Evolutionary conservation across 768 basidiomycete species (phyloP).

Genomic region (Agrocybe praecox): DNA sequence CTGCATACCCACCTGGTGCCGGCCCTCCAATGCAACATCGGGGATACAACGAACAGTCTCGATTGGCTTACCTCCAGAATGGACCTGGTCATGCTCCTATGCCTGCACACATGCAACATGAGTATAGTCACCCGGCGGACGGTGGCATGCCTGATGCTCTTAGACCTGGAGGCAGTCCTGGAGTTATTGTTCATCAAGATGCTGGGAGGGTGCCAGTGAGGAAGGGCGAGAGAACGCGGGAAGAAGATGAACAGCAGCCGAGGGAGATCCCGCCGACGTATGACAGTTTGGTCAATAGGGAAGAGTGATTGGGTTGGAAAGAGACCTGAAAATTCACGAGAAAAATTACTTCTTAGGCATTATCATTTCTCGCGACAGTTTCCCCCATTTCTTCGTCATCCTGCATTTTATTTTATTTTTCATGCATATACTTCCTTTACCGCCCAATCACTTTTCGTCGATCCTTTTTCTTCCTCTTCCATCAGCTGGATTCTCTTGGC

Average conservation of each 20-base stretch:
- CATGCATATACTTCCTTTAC: background rate
- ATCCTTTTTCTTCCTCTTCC: background rate
- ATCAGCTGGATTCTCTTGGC: too few relatives aligned
- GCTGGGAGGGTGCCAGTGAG: conserved; percentile 23
- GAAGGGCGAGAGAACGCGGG: conserved; percentile 13
- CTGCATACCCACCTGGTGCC: background rate
- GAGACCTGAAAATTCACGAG: too few relatives aligned
- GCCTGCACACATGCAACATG: background rate
- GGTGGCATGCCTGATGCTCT: conserved; percentile 7
- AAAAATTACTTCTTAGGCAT: too few relatives aligned
- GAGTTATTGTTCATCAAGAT: conserved; percentile 29
- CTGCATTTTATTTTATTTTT: background rate
- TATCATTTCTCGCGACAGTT: too few relatives aligned
- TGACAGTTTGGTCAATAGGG: conserved; percentile 24
- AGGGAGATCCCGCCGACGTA: conserved; percentile 32
- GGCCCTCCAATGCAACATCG: background rate
- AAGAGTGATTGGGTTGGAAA: background rate
- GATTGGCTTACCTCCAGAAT: conserved; percentile 16
- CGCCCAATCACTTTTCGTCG: background rate
- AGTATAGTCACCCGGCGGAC: too few relatives aligned
- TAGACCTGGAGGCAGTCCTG: conserved; percentile 4
- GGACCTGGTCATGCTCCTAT: conserved; percentile 3
- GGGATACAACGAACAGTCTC: background rate
- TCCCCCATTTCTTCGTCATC: too few relatives aligned
- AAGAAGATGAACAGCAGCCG: conserved; percentile 17